These are phyloP conservation scores for Collybia sordida DNA, from an alignment of 768 basidiomycete genomes.

Conservation along the genomic window DNA sequence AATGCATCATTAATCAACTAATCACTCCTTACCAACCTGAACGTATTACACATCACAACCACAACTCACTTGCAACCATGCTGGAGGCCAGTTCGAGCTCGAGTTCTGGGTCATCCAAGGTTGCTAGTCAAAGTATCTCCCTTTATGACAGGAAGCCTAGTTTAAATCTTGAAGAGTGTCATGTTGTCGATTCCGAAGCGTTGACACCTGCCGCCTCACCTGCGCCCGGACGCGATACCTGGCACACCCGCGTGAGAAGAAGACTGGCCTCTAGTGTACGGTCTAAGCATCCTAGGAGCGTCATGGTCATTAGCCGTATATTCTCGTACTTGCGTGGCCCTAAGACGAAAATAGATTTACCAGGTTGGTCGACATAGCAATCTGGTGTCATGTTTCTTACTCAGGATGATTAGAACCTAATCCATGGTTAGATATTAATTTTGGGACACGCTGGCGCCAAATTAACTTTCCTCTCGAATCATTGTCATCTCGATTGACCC, in stretches of 20 bases:
- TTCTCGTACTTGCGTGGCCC: constrained; percentile 56
- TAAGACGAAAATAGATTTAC: constrained; percentile 51
- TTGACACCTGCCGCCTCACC: no score
- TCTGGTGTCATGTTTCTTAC: no score
- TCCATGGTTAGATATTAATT: constrained; percentile 55
- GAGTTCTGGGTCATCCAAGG: constrained; percentile 11
- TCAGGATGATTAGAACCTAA: constrained; percentile 38
- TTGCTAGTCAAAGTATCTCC: not conserved
- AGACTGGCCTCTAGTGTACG: constrained; percentile 7
- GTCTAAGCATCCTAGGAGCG: constrained; percentile 15
- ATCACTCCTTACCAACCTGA: not conserved
- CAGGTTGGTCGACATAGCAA: constrained; percentile 32
- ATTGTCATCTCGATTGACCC: constrained; percentile 47
- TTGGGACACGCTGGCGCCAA: constrained; percentile 32
- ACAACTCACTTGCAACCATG: constrained; percentile 4
- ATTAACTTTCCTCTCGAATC: constrained; percentile 55
- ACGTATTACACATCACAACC: not conserved
- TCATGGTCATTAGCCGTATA: constrained; percentile 15
- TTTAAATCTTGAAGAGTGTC: constrained; percentile 7
- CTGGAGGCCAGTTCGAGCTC: constrained; percentile 10
- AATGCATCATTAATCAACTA: no score
- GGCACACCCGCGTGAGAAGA: constrained; percentile 14
- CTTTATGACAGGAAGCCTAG: constrained; percentile 1
- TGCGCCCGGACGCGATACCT: constrained; percentile 13
- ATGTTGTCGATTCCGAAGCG: constrained; percentile 12